These are phyloP conservation scores for Mortierella polycephala DNA, from an alignment of 371 early-diverging fungal species.

Conservation along the genomic window DNA sequence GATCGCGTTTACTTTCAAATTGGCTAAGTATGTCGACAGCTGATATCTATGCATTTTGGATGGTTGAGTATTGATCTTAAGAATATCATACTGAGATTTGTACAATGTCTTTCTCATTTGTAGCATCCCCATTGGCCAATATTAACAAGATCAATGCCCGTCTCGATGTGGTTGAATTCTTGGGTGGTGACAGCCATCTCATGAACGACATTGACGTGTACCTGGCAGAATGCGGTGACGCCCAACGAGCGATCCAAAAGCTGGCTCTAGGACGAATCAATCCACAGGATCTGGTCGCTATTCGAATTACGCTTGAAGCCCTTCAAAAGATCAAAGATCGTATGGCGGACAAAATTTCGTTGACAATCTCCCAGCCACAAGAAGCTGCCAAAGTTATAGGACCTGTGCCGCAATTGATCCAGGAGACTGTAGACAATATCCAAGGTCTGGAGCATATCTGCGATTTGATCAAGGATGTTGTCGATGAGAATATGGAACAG, in stretches of 20 bases:
- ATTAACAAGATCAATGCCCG: conserved; percentile 66
- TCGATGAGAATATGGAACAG: conserved; percentile 52
- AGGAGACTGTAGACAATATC: conserved; percentile 42
- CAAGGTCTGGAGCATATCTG: conserved; percentile 59
- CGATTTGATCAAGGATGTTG: conserved; percentile 40
- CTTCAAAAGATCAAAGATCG: conserved; percentile 55
- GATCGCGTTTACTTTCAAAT: conserved; percentile 76
- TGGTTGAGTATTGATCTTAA: not conserved
- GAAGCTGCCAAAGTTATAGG: not conserved
- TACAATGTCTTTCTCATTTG: not conserved
- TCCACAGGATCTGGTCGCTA: conserved; percentile 72
- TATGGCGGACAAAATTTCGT: conserved; percentile 32
- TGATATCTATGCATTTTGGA: not conserved
- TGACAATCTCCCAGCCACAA: not conserved
- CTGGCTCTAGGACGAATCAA: conserved; percentile 72
- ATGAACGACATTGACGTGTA: conserved; percentile 61
- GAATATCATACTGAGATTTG: not conserved
- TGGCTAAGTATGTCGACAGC: conserved; percentile 64
- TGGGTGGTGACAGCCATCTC: conserved; percentile 60
- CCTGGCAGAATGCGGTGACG: conserved; percentile 71
- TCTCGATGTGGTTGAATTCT: conserved; percentile 77
- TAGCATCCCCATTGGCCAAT: conserved; percentile 71
- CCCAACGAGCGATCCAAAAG: conserved; percentile 77
- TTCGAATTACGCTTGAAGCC: conserved; percentile 65
- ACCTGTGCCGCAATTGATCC: conserved; percentile 16